phyloP scores from a whole-genome alignment of 1,284 basidiomycete genomes.

The Apiotrichum akiyoshidainum region DNA sequence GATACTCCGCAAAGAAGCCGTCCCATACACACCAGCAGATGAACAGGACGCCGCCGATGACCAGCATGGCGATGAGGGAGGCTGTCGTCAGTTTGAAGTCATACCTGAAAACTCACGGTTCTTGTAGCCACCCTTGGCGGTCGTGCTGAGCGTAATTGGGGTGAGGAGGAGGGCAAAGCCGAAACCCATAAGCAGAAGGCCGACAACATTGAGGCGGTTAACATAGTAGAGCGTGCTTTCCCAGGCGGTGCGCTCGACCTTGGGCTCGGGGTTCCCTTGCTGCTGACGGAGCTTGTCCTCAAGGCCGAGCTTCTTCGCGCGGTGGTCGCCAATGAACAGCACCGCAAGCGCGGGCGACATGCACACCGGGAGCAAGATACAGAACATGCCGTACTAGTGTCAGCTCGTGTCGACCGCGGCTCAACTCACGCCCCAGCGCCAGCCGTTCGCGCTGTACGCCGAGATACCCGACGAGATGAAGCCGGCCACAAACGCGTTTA shows the following conservation, averaged over 20 bases:
- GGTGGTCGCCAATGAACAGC: conserved; percentile 18
- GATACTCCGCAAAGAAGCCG: conserved; percentile 42
- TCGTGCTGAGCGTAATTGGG: conserved; percentile 45
- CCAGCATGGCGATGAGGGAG: conserved; percentile 52
- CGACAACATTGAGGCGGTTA: conserved; percentile 43
- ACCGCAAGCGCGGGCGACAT: conserved; percentile 27
- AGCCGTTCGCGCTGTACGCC: conserved; percentile 51
- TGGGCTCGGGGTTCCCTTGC: not conserved
- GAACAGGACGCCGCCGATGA: conserved; percentile 48
- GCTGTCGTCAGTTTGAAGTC: conserved; percentile 14
- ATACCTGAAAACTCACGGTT: conserved; percentile 27
- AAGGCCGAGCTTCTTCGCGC: conserved; percentile 4
- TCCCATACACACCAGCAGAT: conserved; percentile 49
- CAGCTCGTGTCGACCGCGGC: not conserved
- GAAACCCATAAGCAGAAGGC: conserved; percentile 48
- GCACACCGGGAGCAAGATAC: conserved; percentile 44
- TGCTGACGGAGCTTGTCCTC: not conserved
- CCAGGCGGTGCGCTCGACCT: not conserved
- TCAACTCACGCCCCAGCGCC: conserved; percentile 64
- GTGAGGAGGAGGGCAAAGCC: conserved; percentile 47
- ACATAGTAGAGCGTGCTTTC: not conserved
- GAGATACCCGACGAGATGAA: conserved; percentile 59
- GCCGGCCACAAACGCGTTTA: conserved; percentile 29
- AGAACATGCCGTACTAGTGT: conserved; percentile 42
- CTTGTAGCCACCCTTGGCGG: conserved; percentile 42